A percentile compares a stretch with the other conserved stretches of the same genome.
Evolutionary conservation across 2,329 filamentous ascomycete species (phyloP).

Genomic region (Raffaelea deltoideospora): DNA sequence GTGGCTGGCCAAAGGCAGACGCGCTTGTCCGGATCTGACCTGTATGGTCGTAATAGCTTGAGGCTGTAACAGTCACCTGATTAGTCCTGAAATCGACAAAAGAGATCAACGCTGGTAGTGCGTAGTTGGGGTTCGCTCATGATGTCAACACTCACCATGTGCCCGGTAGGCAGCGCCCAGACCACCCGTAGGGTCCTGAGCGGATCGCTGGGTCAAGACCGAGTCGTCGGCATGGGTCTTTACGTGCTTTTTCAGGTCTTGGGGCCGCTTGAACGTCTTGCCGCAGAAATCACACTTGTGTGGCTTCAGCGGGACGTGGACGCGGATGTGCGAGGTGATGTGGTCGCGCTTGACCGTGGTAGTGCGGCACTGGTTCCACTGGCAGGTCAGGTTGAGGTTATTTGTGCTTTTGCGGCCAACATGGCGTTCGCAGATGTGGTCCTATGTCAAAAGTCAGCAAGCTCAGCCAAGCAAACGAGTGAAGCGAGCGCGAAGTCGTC

Average conservation of each 20-base stretch:
- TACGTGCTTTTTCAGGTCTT: conserved; percentile 98
- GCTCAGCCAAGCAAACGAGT: not conserved
- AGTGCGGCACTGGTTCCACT: conserved; percentile 91
- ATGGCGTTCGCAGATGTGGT: conserved; percentile 96
- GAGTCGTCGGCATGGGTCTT: conserved; percentile 98
- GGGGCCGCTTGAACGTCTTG: conserved; percentile 97
- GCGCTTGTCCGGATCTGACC: conserved; percentile 45
- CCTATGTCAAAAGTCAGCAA: conserved; percentile 36
- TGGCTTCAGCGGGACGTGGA: conserved; percentile 96
- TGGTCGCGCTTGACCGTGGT: conserved; percentile 98
- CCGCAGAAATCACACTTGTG: conserved; percentile 98
- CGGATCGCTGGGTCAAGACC: conserved; percentile 41
- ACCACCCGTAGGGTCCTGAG: conserved; percentile 35
- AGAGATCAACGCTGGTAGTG: too few relatives aligned
- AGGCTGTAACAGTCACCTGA: too few relatives aligned
- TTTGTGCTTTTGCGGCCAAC: conserved; percentile 98
- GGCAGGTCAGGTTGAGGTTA: conserved; percentile 92
- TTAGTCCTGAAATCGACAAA: too few relatives aligned
- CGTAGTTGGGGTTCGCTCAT: too few relatives aligned
- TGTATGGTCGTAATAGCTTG: conserved; percentile 50
- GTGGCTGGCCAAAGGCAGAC: conserved; percentile 36
- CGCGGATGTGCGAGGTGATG: conserved; percentile 96
- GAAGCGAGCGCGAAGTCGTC: too few relatives aligned
- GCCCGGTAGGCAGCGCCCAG: conserved; percentile 35
- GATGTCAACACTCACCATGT: conserved; percentile 41